Conservation (phyloP, 176 grass and related monocot genomes). For the Puccinellia tenuiflora region DNA sequence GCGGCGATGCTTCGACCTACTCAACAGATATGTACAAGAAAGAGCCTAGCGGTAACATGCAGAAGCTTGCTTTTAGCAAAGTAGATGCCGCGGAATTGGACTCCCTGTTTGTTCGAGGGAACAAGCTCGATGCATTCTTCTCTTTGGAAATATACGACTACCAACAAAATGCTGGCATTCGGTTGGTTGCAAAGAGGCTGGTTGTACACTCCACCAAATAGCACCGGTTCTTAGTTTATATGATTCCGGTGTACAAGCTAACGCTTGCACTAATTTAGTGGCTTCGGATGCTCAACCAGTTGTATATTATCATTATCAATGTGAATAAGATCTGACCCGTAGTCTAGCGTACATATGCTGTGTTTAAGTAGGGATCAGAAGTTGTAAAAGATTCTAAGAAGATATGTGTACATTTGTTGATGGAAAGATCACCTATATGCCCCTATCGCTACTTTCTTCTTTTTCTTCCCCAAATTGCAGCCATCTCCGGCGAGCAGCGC, state of each 20-base stretch:
- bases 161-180: slow-evolving; percentile 69
- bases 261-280: too few relatives aligned
- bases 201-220: slow-evolving; percentile 51
- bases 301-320: too few relatives aligned
- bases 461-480: too few relatives aligned
- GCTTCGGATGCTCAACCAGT: too few relatives aligned
- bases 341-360: too few relatives aligned
- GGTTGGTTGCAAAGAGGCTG: slow-evolving; percentile 62
- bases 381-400: too few relatives aligned
- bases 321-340: too few relatives aligned
- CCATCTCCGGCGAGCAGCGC: too few relatives aligned
- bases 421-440: too few relatives aligned
- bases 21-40: slow-evolving; percentile 73
- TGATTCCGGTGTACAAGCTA: slow-evolving; percentile 30
- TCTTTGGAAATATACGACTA: slow-evolving; percentile 60
- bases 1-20: slow-evolving; percentile 30
- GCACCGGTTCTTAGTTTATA: neutral
- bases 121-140: slow-evolving; percentile 59
- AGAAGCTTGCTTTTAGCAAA: slow-evolving; percentile 67
- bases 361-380: too few relatives aligned
- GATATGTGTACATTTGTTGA: too few relatives aligned
- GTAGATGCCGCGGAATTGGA: slow-evolving; percentile 49
- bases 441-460: too few relatives aligned
- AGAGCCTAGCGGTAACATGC: slow-evolving; percentile 50
- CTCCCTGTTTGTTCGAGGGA: slow-evolving; percentile 50